Base-by-base conservation (phyloP, 306 rosid species). In the Neltuma alba region DNA sequence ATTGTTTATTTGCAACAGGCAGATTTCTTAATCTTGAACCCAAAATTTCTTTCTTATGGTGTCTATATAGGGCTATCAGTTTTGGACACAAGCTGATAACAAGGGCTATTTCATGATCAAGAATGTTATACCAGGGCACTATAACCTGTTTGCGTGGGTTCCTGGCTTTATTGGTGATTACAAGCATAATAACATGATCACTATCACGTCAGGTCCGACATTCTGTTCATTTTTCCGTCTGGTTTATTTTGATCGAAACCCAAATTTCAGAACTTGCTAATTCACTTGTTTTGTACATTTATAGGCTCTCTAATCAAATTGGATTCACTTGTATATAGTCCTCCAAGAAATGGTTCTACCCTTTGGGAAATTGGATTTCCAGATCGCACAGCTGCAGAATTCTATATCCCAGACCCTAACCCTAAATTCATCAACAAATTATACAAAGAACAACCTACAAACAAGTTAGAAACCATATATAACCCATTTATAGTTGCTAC, bases 331-430 rank as follows among this genome's bases (percentile, higher is more conserved):
- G 72, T 86, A 14, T 89, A 75, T 37, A 70, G 27, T 36, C 92
- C 96, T 60, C 98, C 97, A 38, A 91, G 99, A 84, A 83, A 76
- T 33, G 98, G 99, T 41, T 88, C 94, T 1, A 95, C 97, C 10
- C 36, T 92, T 0, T 95, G 99, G 98, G 99, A 95, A 82, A 95
- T 95, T 23, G 97, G 99, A 36, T 16, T 90, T 50, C 97, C 98
- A 0, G 98, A 95, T 72, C 91, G 97, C 6, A 38, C 83, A 0
- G 99, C 99, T 0, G 85, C 89, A 2, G 99, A 95, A 76, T 95
- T 91, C 72, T 81, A 83, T 12, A 48, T 95, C 34, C 98, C 98
- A 4, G 91, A 89, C 44, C 95, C 98, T 12, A 80, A 80, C 47
- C 92, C 96, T 9, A 85, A 82, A 13, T 93, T 92, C 40, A 73